Base-by-base conservation (phyloP, 148 eudicot species). In the Camellia granthamiana region DNA sequence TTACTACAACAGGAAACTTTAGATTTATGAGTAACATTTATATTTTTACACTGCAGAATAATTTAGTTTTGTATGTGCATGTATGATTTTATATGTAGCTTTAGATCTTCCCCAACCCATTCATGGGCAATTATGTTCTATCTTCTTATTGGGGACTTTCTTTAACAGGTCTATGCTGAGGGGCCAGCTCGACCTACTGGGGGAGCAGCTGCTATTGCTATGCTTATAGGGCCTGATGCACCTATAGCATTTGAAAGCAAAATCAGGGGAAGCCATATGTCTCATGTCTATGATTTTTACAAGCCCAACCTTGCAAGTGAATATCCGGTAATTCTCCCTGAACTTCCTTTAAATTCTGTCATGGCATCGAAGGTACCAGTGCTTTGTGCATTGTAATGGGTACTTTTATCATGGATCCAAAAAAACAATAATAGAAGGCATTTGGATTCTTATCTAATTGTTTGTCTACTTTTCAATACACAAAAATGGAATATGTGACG, bases 181-280 rank as follows among this genome's bases (percentile, higher is more conserved):
- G 98, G 99, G 64, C 87, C 99, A 60, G 99, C 99, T 75, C 84
- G 99, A 81, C 98, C 99, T 44, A 97, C 99, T 47, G 98, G 99
- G 70, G 99, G 99, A 65, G 99, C 99, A 62, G 99, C 94, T 82
- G 93, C 97, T 6, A 77, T 97, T 83, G 98, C 98, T 60, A 97
- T 97, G 97, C 97, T 97, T 15, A 87, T 97, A 69, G 99, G 99
- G 54, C 94, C 99, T 23, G 93, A 97, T 87, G 98, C 98, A 56
- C 98, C 99, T 21, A 86, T 97, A 63, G 91, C 83, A 61, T 97
- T 97, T 56, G 99, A 97, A 87, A 92, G 98, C 97, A 94, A 92
- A 87, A 79, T 97, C 74, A 88, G 97, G 87, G 98, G 86, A 49
- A 94, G 95, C 75, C 95, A 97, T 85, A 97, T 97, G 99, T 89